Base-by-base conservation (phyloP, 2,329 filamentous ascomycete species). In the Phoma herbarum region DNA sequence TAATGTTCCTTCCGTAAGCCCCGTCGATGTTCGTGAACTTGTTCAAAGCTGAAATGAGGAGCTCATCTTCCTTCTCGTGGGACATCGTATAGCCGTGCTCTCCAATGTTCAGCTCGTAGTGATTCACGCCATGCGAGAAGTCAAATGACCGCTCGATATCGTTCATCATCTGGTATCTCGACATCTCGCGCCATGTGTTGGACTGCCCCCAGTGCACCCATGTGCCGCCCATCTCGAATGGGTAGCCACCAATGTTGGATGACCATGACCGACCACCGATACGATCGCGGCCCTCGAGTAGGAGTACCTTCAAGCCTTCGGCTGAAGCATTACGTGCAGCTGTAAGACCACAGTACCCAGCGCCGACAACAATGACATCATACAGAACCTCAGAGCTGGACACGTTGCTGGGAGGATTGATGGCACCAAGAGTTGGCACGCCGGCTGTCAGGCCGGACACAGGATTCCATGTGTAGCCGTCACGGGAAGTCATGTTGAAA, bases 1-100 rank as follows among this genome's bases (percentile, higher is more conserved):
- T 74, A 16, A 77, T 69, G 1, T 65, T 73, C 18, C 75, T 69
- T 4, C 77, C 79, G 49, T 68, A 65, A 4, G 63, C 62, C 0
- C 81, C 81, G 54, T 84, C 82, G 3, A 84, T 74, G 39, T 84
- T 80, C 37, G 80, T 75, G 16, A 84, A 76, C 22, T 83, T 83
- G 6, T 72, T 68, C 1, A 82, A 52, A 0, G 70, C 77, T 5
- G 64, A 64, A 2, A 43, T 55, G 8, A 65, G 41, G 0, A 68
- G 55, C 39, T 62, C 54, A 37, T 39, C 68, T 66, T 53, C 71
- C 65, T 81, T 74, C 0, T 82, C 75, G 23, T 82, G 81, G 22
- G 63, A 79, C 65, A 82, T 76, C 1, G 66, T 71, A 10, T 70
- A 63, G 0, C 69, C 66, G 0, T 68, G 70, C 3, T 75, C 48